Evolutionary conservation across 1,284 basidiomycete species (phyloP), one percentile per base, ranked within the genome.

Genomic region (Ustanciosporium gigantosporum): DNA sequence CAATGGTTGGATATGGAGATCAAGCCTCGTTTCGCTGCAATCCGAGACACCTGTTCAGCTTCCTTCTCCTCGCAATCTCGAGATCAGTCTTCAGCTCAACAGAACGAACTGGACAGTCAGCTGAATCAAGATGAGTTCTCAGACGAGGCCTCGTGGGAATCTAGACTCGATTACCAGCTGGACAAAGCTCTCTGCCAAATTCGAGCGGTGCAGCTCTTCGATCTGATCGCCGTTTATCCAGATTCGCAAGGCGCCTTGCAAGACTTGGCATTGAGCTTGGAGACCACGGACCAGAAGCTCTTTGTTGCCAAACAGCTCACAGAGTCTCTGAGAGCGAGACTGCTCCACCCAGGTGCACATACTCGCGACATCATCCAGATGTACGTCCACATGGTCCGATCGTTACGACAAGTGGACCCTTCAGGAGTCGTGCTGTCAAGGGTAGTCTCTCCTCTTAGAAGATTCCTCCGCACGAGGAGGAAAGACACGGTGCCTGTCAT

Each of bases 301-400:
- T 82, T 84, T 32, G 81, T 93, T 4, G 87, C 91, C 1, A 82
- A 82, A 42, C 81, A 84, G 13, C 80, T 93, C 17, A 35, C 36
- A 35, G 47, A 25, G 65, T 92, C 90, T 29, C 59, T 58, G 21
- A 39, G 50, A 31, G 47, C 46, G 71, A 88, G 94, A 3, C 83
- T 98, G 0, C 84, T 98, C 13, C 94, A 98, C 75, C 95, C 95
- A 0, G 95, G 93, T 8, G 91, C 92, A 2, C 91, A 93, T 61
- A 98, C 95, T 0, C 89, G 89, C 68, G 86, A 91, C 64, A 93
- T 98, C 55, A 82, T 98, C 17, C 82, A 86, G 2, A 88, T 91
- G 82, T 98, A 98, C 78, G 90, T 97, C n/a, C 87, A 88, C 2
- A 92, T 91, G 2, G 96, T 99, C 71, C 87, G 88, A 59, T 91